phyloP scores from a whole-genome alignment of 441 rosid genomes.

The Bocquillonia castaneifolia region DNA sequence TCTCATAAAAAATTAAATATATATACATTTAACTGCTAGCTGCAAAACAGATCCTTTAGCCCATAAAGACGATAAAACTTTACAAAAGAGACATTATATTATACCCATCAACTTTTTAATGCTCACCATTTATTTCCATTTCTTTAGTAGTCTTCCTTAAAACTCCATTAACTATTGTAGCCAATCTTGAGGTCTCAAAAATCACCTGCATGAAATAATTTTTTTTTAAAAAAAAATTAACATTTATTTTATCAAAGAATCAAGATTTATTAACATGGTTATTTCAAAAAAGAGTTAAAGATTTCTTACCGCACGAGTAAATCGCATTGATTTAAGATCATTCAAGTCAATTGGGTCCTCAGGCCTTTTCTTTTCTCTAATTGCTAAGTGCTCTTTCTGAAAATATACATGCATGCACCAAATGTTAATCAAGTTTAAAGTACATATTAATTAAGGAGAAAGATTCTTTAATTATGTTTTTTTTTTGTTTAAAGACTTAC shows the following conservation, averaged over 20 bases:
- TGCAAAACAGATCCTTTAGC: constrained; percentile 32
- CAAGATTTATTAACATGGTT: not conserved
- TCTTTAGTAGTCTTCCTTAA: constrained; percentile 78
- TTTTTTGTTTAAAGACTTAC: constrained; percentile 34
- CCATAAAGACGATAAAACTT: constrained; percentile 21
- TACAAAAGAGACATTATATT: not conserved
- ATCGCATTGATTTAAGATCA: constrained; percentile 69
- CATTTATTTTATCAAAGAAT: not conserved
- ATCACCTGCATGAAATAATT: constrained; percentile 54
- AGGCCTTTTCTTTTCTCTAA: constrained; percentile 54
- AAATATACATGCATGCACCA: constrained; percentile 13
- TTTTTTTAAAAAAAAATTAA: not conserved
- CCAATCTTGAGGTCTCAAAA: constrained; percentile 86
- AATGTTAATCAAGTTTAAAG: too few relatives aligned
- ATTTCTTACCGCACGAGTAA: constrained; percentile 71
- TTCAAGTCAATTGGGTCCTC: constrained; percentile 58
- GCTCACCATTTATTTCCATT: constrained; percentile 72
- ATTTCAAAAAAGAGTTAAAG: not conserved
- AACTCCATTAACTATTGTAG: constrained; percentile 86
- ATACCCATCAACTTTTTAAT: not conserved
- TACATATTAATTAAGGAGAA: too few relatives aligned
- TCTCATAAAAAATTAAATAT: too few relatives aligned
- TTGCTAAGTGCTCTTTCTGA: constrained; percentile 65
- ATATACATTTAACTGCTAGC: constrained; percentile 22
- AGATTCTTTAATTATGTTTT: too few relatives aligned